These are phyloP conservation scores for Aureobasidium sp. DNA, from an alignment of 2,329 filamentous ascomycete species.

Conservation along the genomic window DNA sequence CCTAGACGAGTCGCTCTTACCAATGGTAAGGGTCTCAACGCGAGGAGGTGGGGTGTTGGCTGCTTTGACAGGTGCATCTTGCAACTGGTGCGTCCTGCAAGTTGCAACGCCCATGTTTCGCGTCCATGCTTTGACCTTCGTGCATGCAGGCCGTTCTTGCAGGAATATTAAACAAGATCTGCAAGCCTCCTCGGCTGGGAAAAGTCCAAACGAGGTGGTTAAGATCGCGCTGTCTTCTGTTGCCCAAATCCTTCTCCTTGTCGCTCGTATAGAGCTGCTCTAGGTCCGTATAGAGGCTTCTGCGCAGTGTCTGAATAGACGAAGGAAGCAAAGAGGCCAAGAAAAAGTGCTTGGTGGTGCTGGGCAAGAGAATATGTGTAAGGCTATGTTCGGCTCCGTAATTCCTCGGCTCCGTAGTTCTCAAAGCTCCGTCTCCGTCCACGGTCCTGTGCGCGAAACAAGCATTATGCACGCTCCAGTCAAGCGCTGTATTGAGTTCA, in stretches of 20 bases:
- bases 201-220: not conserved
- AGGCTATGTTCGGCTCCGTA: too few relatives aligned
- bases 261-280: not conserved
- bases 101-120: too few relatives aligned
- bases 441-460: too few relatives aligned
- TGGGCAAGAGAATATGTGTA: too few relatives aligned
- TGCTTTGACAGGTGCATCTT: not conserved
- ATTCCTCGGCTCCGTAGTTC: too few relatives aligned
- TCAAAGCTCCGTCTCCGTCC: too few relatives aligned
- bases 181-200: not conserved
- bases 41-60: not conserved
- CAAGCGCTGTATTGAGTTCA: too few relatives aligned
- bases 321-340: too few relatives aligned
- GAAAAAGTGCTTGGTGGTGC: too few relatives aligned
- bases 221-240: not conserved
- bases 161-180: not conserved
- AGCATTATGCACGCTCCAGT: too few relatives aligned
- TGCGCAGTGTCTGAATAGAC: not conserved
- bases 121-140: not conserved
- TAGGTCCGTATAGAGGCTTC: not conserved
- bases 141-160: not conserved
- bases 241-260: not conserved
- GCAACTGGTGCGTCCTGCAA: not conserved
- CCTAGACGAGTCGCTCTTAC: not conserved
- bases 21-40: not conserved